A percentile compares a stretch with the other conserved stretches of the same genome.
Evolutionary conservation across 441 rosid genomes (phyloP).

Genomic region (Melastoma candidum): DNA sequence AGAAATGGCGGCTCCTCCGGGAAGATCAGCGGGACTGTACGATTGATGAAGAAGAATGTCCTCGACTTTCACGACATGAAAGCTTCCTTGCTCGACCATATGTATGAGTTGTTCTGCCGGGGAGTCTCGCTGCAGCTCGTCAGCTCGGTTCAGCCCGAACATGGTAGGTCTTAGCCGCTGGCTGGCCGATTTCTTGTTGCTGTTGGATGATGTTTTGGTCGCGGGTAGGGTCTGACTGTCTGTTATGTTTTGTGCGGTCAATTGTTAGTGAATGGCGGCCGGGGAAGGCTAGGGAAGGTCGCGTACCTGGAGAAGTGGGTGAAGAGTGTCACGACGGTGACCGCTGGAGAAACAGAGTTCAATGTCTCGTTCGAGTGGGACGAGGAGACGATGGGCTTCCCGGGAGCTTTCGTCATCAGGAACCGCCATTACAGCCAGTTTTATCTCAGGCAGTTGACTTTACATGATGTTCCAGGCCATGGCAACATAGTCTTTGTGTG

Average conservation of each 20-base stretch:
- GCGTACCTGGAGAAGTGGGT: slow-evolving; percentile 14
- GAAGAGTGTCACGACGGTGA: slow-evolving; percentile 7
- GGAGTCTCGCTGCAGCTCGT: slow-evolving; percentile 13
- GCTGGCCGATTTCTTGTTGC: not conserved
- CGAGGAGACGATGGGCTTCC: slow-evolving; percentile 4
- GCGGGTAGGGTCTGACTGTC: not conserved
- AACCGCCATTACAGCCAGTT: slow-evolving; percentile 13
- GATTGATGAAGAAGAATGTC: slow-evolving; percentile 18
- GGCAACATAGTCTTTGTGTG: slow-evolving; percentile 10
- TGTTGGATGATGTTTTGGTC: not conserved
- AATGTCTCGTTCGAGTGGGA: slow-evolving; percentile 12
- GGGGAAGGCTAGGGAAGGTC: slow-evolving; percentile 9
- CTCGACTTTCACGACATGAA: slow-evolving; percentile 14
- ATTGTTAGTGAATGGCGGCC: not conserved
- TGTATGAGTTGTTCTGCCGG: slow-evolving; percentile 11
- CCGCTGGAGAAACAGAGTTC: slow-evolving; percentile 11
- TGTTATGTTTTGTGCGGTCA: not conserved
- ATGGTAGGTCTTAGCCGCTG: slow-evolving; percentile 1
- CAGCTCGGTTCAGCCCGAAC: slow-evolving; percentile 7
- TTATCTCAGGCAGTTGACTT: slow-evolving; percentile 9
- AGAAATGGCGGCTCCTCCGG: not conserved
- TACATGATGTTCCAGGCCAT: slow-evolving; percentile 8
- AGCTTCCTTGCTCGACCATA: slow-evolving; percentile 15
- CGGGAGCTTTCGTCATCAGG: slow-evolving; percentile 12
- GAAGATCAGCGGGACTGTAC: slow-evolving; percentile 13